Evolutionary conservation across 768 basidiomycete species (phyloP).

Genomic region (Tricholoma flavovirens): DNA sequence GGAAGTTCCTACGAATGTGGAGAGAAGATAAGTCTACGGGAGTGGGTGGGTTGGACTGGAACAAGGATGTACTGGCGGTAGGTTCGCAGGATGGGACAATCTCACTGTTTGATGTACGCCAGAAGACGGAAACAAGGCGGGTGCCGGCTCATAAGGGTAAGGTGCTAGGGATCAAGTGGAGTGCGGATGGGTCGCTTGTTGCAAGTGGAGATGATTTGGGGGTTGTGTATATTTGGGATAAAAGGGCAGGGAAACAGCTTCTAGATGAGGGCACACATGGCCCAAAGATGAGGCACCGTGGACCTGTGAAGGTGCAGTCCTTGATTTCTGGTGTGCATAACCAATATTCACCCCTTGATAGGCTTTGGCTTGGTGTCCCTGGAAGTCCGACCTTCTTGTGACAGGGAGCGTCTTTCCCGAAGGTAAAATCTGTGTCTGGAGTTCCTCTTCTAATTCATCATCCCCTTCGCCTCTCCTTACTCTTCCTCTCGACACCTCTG

Average conservation of each 20-base stretch:
- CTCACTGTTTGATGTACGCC: constrained; percentile 58
- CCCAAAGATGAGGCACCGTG: constrained; percentile 65
- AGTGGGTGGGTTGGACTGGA: constrained; percentile 45
- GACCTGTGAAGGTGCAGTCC: constrained; percentile 49
- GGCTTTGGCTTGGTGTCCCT: constrained; percentile 86
- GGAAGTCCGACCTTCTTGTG: constrained; percentile 72
- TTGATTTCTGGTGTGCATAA: background rate
- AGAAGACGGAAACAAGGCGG: constrained; percentile 23
- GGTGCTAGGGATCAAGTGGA: constrained; percentile 76
- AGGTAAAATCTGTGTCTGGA: constrained; percentile 67
- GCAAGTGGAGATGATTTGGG: constrained; percentile 87
- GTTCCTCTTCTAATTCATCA: constrained; percentile 33
- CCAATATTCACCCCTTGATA: constrained; percentile 18
- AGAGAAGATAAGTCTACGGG: constrained; percentile 26
- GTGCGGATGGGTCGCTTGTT: constrained; percentile 63
- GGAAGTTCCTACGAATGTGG: constrained; percentile 34
- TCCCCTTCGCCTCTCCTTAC: constrained; percentile 44
- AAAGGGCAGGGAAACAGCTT: constrained; percentile 31
- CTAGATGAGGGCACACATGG: constrained; percentile 40
- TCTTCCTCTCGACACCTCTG: constrained; percentile 72
- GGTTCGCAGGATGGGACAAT: constrained; percentile 62
- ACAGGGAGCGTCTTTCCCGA: constrained; percentile 76
- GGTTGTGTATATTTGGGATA: constrained; percentile 83
- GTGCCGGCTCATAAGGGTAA: constrained; percentile 57
- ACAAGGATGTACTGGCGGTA: constrained; percentile 53